Percentiles rank a stretch among this genome's conserved stretches.
These are phyloP conservation scores for Mortierella polycephala DNA, from an alignment of 371 early-diverging fungal species.

Conservation along the genomic window DNA sequence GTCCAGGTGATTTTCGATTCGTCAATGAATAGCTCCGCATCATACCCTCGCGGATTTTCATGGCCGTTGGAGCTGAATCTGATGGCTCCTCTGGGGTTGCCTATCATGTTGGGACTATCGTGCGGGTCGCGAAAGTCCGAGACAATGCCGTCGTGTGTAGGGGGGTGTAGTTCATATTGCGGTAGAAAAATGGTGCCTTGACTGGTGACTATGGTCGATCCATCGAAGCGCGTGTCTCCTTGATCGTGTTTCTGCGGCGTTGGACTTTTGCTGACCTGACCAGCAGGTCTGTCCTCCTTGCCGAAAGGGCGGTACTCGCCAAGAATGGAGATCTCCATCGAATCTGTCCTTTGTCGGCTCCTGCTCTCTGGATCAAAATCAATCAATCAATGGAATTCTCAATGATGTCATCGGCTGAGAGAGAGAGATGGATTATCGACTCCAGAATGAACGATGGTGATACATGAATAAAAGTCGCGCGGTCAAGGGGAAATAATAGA, in stretches of 20 bases:
- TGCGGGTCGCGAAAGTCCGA: constrained; percentile 1
- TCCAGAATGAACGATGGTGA: no score
- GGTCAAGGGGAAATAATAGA: no score
- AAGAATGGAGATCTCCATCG: constrained; percentile 45
- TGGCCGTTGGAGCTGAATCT: neutral
- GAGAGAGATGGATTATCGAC: no score
- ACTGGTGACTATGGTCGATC: neutral
- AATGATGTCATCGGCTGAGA: no score
- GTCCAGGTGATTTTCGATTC: constrained; percentile 64
- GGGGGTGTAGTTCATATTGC: constrained; percentile 33
- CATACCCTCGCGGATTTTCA: constrained; percentile 30
- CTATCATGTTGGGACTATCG: neutral
- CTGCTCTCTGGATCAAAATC: no score
- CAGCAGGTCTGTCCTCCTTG: neutral
- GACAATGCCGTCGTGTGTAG: constrained; percentile 30
- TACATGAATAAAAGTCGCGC: no score
- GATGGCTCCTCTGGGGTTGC: neutral
- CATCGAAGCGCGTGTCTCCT: neutral
- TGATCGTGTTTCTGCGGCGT: neutral
- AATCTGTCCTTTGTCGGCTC: no score
- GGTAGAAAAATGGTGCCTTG: constrained; percentile 1
- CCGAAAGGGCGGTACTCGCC: constrained; percentile 37
- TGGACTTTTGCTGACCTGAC: neutral
- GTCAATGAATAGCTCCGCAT: constrained; percentile 58
- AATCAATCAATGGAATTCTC: no score